phyloP scores from a whole-genome alignment of 2,329 filamentous ascomycete species.

The Trichoderma sp. region DNA sequence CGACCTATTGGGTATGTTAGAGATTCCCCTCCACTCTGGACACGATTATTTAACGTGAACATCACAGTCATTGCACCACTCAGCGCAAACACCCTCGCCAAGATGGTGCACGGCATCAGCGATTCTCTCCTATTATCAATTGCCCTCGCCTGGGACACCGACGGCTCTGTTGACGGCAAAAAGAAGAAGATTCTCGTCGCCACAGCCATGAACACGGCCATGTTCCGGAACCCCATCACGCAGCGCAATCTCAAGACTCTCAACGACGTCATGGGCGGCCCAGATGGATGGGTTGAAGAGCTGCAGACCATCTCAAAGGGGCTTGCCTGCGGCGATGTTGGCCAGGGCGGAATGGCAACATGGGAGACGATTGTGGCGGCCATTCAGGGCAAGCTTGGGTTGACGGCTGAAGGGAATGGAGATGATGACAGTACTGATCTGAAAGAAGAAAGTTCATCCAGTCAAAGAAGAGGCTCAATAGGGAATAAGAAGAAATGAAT shows the following conservation, averaged over 20 bases:
- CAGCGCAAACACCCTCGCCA: constrained; percentile 82
- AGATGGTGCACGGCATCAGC: constrained; percentile 74
- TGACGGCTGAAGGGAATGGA: constrained; percentile 1
- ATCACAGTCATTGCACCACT: constrained; percentile 69
- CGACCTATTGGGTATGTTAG: constrained; percentile 51
- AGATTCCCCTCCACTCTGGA: not conserved
- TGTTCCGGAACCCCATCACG: constrained; percentile 88
- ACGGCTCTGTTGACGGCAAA: constrained; percentile 56
- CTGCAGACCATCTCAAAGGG: constrained; percentile 72
- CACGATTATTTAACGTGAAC: not conserved
- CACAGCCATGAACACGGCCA: constrained; percentile 84
- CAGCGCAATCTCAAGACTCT: constrained; percentile 68
- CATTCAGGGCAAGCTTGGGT: constrained; percentile 57
- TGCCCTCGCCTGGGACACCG: constrained; percentile 84
- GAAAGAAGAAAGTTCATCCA: too few species aligned
- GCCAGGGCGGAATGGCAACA: constrained; percentile 78
- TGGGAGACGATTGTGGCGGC: constrained; percentile 73
- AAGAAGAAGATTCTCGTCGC: constrained; percentile 74
- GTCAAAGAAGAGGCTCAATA: too few species aligned
- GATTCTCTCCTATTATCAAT: constrained; percentile 76
- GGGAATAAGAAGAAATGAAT: too few species aligned
- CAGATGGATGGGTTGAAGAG: constrained; percentile 61
- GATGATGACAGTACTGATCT: not conserved
- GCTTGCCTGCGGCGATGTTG: constrained; percentile 82
- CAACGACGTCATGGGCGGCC: constrained; percentile 71